These are phyloP conservation scores for Elaeis guineensis DNA, from an alignment of 176 grass and related monocot genomes.

Conservation along the genomic window DNA sequence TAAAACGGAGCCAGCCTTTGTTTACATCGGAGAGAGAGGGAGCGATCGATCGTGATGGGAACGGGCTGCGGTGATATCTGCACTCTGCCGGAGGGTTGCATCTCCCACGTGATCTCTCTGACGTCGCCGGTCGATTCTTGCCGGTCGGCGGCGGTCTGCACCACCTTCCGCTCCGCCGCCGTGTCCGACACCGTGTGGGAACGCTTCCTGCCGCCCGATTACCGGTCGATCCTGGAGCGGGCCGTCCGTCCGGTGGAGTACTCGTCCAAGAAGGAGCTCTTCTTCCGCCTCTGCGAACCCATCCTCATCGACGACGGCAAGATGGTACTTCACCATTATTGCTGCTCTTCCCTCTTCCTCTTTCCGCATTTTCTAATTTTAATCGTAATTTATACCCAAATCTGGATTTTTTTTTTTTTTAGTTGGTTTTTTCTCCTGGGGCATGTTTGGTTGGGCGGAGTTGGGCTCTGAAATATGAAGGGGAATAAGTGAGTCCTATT, in stretches of 20 bases:
- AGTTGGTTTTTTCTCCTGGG: too few species aligned
- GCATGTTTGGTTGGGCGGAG: too few species aligned
- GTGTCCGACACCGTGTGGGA: conserved; percentile 13
- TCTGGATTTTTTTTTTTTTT: too few species aligned
- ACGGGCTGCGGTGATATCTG: conserved; percentile 22
- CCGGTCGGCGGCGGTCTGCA: conserved; percentile 10
- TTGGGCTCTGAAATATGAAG: too few species aligned
- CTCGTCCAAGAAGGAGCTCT: background rate
- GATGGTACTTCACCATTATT: background rate
- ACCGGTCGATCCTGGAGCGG: background rate
- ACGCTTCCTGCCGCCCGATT: conserved; percentile 14
- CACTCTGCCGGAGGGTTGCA: conserved; percentile 58
- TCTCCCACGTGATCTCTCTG: conserved; percentile 20
- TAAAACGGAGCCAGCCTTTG: too few species aligned
- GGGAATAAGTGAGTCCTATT: too few species aligned
- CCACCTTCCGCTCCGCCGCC: conserved; percentile 5
- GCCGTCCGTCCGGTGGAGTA: background rate
- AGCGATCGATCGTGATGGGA: too few species aligned
- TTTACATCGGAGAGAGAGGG: too few species aligned
- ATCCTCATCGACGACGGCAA: background rate
- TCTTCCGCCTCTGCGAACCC: conserved; percentile 7
- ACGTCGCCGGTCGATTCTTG: conserved; percentile 11
- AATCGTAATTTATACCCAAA: too few species aligned
- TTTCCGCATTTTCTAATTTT: too few species aligned
- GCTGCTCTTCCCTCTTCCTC: too few species aligned